Evolutionary conservation across 1,139 yeast species (phyloP).

Genomic region (Saccharomyces hybrid): DNA sequence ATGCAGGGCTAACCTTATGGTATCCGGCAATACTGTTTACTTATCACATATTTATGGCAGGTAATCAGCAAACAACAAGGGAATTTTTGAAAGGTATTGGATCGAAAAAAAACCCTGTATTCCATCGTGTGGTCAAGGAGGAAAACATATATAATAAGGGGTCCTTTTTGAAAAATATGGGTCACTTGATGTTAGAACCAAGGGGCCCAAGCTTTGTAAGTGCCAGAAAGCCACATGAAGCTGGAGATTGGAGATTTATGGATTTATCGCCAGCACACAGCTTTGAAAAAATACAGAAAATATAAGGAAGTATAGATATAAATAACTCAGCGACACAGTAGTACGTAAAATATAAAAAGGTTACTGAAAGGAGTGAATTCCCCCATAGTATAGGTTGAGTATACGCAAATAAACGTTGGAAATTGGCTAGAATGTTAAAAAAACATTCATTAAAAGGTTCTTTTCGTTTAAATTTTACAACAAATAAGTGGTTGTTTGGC

Average conservation of each 20-base stretch:
- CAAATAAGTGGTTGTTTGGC: slow-evolving; percentile 6
- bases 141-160: slow-evolving; percentile 41
- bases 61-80: slow-evolving; percentile 62
- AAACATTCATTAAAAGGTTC: no score
- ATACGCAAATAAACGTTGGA: no score
- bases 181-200: slow-evolving; percentile 44
- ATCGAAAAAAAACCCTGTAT: slow-evolving; percentile 26
- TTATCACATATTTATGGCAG: slow-evolving; percentile 48
- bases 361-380: no score
- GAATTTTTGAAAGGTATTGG: slow-evolving; percentile 45
- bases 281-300: slow-evolving; percentile 6
- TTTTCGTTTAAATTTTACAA: background rate
- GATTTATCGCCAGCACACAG: slow-evolving; percentile 10
- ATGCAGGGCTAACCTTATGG: slow-evolving; percentile 37
- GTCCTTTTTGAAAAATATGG: slow-evolving; percentile 37
- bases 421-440: no score
- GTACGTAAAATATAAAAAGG: no score
- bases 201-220: slow-evolving; percentile 40
- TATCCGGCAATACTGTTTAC: slow-evolving; percentile 50
- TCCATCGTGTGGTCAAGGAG: slow-evolving; percentile 23
- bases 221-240: slow-evolving; percentile 33
- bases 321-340: background rate
- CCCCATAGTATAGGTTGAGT: no score
- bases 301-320: background rate
- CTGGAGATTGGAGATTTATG: slow-evolving; percentile 42